phyloP scores from a whole-genome alignment of 768 basidiomycete genomes.

The Termitomyces sp. region DNA sequence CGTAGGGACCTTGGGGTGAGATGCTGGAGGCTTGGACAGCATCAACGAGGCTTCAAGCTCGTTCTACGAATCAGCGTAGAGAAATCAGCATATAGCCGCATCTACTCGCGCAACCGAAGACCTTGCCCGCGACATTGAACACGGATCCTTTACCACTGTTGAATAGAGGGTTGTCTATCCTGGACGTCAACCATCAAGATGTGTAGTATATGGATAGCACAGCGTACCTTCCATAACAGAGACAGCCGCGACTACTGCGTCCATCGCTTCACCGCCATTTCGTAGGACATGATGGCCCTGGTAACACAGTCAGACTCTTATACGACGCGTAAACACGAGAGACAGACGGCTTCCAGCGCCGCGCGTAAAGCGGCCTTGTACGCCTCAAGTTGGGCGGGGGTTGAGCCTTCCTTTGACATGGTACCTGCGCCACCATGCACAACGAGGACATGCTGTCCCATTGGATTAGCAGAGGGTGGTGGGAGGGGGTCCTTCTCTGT shows the following conservation, averaged over 20 bases:
- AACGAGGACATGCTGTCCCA: conserved; percentile 42
- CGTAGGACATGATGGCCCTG: conserved; percentile 61
- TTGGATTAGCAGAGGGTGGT: background rate
- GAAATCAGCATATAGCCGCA: background rate
- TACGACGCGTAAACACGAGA: background rate
- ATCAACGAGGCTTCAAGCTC: conserved; percentile 82
- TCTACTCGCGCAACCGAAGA: conserved; percentile 21
- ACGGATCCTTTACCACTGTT: conserved; percentile 81
- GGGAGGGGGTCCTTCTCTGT: conserved; percentile 19
- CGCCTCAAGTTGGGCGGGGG: conserved; percentile 53
- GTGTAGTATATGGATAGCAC: background rate
- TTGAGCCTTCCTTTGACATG: conserved; percentile 53
- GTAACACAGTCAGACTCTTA: background rate
- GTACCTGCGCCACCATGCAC: conserved; percentile 83
- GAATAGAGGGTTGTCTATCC: conserved; percentile 69
- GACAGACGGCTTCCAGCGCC: conserved; percentile 47
- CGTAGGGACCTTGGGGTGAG: conserved; percentile 55
- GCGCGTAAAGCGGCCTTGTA: conserved; percentile 54
- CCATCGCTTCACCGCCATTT: conserved; percentile 77
- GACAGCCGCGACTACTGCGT: conserved; percentile 77
- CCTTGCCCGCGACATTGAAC: conserved; percentile 79
- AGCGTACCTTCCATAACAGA: conserved; percentile 63
- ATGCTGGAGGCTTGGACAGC: conserved; percentile 72
- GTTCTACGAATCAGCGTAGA: conserved; percentile 41
- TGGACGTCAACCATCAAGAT: background rate